Evolutionary conservation across 495 filamentous ascomycete genomes (phyloP), one percentile per base, ranked within the genome.

Genomic region (Penicillium longicatenatum): DNA sequence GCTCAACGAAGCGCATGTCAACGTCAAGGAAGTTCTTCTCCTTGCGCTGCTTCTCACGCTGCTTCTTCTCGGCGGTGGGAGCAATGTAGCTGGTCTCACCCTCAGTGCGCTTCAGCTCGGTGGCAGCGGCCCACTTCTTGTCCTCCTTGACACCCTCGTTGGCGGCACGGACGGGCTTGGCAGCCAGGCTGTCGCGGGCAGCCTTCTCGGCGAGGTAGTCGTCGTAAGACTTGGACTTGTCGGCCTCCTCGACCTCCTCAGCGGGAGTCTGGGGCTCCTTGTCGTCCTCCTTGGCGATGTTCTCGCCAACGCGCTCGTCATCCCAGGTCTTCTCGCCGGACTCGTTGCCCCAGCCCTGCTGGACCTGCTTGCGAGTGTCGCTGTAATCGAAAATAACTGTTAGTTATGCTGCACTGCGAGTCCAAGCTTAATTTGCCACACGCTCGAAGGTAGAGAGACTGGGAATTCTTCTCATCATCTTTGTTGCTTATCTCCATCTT

Each of bases 91-190:
- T 81, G 41, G 88, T 87, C 57, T 89, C 86, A 24, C 84, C 80
- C 50, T 92, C 84, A 45, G 1, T 17, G n/a, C 86, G 89, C 72
- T 76, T 70, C 57, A 97, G 70, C 57, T 89, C 80, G 79, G 91
- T 93, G 68, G 92, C 91, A 56, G 83, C 79, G 60, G 89, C 88
- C 90, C 91, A 96, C 83, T 97, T 96, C 83, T 93, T 93, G 75
- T 91, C 86, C 59, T 79, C 66, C 80, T 90, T 88, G 77, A 70
- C 78, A 66, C 92, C 94, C 79, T 96, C 93, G 79, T 97, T 97
- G 68, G 94, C 82, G 77, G 92, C 84, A 75, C 93, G 91, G 57
- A 87, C 82, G 59, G 89, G 82, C 62, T 85, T 83, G 37, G 78
- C 75, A 68, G 86, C 87, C 57, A 98, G 87, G 63, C 85, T 84